Evolutionary conservation across 2,329 filamentous ascomycete genomes (phyloP).

Genomic region (Alternaria sp.): DNA sequence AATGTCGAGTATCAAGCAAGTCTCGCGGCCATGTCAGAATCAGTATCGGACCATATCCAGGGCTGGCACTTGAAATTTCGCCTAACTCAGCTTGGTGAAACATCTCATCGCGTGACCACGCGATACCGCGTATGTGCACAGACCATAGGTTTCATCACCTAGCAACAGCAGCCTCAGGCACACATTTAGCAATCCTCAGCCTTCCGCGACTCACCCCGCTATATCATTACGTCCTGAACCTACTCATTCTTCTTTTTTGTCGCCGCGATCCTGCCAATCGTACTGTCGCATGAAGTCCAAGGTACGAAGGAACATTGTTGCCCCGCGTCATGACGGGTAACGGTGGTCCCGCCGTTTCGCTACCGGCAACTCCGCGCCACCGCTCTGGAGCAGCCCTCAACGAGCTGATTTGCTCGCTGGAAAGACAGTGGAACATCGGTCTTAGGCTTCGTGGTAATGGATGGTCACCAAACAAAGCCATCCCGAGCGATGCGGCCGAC

Average conservation of each 20-base stretch:
- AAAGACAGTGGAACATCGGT: conserved; percentile 29
- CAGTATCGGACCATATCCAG: neutral
- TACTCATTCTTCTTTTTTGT: neutral
- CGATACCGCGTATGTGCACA: conserved; percentile 23
- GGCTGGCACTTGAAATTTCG: neutral
- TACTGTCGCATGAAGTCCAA: neutral
- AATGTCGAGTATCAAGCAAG: neutral
- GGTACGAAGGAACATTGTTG: neutral
- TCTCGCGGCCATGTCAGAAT: neutral
- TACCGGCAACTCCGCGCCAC: conserved; percentile 22
- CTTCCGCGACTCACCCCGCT: conserved; percentile 6
- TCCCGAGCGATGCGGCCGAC: conserved; percentile 9
- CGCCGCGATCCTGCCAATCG: neutral
- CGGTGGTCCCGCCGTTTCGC: conserved; percentile 4
- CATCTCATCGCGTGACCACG: conserved; percentile 28
- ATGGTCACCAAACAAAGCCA: conserved; percentile 29
- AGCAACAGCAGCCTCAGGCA: conserved; percentile 33
- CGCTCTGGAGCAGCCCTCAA: conserved; percentile 22
- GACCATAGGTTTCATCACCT: conserved; percentile 9
- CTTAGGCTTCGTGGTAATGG: conserved; percentile 15
- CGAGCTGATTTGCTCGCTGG: conserved; percentile 23
- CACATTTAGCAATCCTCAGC: conserved; percentile 15
- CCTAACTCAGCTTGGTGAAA: conserved; percentile 1
- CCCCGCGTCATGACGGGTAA: conserved; percentile 8
- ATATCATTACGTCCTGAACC: neutral